Conservation (phyloP, 768 basidiomycete genomes). For the Panellus pusillus region DNA sequence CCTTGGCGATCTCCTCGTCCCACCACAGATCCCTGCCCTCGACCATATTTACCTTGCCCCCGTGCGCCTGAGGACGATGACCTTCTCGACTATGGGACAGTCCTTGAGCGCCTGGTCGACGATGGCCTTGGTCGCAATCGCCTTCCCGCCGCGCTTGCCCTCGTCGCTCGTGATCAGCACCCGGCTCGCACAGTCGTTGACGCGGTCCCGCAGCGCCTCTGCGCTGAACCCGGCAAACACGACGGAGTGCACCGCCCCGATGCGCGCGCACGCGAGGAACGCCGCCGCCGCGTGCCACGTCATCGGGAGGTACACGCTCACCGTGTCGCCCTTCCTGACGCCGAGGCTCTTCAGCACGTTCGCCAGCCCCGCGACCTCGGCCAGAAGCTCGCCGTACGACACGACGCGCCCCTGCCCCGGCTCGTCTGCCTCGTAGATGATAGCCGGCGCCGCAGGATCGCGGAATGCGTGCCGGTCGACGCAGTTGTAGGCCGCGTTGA, state of each 20-base stretch:
- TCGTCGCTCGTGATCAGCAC: slow-evolving; percentile 98
- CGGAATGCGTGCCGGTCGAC: slow-evolving; percentile 95
- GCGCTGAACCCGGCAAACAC: slow-evolving; percentile 97
- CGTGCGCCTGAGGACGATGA: slow-evolving; percentile 86
- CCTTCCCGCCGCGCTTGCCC: slow-evolving; percentile 90
- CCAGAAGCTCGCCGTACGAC: slow-evolving; percentile 82
- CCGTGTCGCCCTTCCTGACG: slow-evolving; percentile 93
- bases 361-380: slow-evolving; percentile 85
- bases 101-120: slow-evolving; percentile 89
- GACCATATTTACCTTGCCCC: slow-evolving; percentile 82
- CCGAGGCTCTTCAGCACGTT: slow-evolving; percentile 89
- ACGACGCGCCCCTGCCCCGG: slow-evolving; percentile 76
- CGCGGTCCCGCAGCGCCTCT: slow-evolving; percentile 90
- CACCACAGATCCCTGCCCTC: slow-evolving; percentile 92
- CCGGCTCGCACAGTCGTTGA: slow-evolving; percentile 83
- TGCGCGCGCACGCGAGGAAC: slow-evolving; percentile 96
- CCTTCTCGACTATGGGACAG: slow-evolving; percentile 84
- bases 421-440: slow-evolving; percentile 98
- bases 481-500: slow-evolving; percentile 96
- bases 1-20: slow-evolving; percentile 87
- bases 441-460: slow-evolving; percentile 74
- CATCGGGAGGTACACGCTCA: slow-evolving; percentile 92
- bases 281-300: slow-evolving; percentile 95
- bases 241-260: slow-evolving; percentile 95
- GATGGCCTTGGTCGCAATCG: slow-evolving; percentile 91